Conservation (phyloP, 495 filamentous ascomycete species). For the Penicillium salamii region DNA sequence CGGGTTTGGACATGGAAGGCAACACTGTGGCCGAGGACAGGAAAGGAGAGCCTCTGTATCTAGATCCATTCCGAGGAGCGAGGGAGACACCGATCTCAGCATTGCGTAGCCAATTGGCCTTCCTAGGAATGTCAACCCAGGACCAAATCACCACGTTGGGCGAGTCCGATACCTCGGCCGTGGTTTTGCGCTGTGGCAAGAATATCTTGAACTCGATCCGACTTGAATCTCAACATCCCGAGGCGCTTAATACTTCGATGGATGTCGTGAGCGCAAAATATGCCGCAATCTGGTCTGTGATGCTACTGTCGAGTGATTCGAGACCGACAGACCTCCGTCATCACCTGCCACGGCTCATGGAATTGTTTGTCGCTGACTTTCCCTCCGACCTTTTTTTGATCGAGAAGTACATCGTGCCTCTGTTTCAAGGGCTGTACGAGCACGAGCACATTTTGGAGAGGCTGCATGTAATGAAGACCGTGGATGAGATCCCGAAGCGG, state of each 20-base stretch:
- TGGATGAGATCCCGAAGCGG: conserved; percentile 59
- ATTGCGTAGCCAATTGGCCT: conserved; percentile 57
- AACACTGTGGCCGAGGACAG: conserved; percentile 42
- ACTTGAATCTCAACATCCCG: conserved; percentile 28
- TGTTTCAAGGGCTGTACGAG: conserved; percentile 44
- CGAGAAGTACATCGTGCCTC: conserved; percentile 61
- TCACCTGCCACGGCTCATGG: conserved; percentile 63
- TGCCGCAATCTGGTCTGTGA: conserved; percentile 72
- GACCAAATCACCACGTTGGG: conserved; percentile 57
- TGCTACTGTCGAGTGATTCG: conserved; percentile 54
- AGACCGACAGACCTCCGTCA: conserved; percentile 55
- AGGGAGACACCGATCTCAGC: conserved; percentile 59
- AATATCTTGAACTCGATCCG: conserved; percentile 72
- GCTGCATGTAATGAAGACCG: conserved; percentile 55
- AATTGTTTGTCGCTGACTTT: conserved; percentile 61
- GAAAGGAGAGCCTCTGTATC: conserved; percentile 61
- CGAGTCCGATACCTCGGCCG: conserved; percentile 57
- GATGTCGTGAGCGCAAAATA: conserved; percentile 71
- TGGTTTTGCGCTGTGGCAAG: conserved; percentile 71
- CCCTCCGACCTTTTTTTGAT: conserved; percentile 63
- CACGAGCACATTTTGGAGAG: conserved; percentile 48
- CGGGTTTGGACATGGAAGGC: conserved; percentile 62
- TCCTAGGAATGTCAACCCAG: conserved; percentile 55
- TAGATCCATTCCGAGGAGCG: conserved; percentile 77
- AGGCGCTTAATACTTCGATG: conserved; percentile 23